phyloP scores from a whole-genome alignment of 202 grass and related monocot genomes.

The Panicum virgatum region DNA sequence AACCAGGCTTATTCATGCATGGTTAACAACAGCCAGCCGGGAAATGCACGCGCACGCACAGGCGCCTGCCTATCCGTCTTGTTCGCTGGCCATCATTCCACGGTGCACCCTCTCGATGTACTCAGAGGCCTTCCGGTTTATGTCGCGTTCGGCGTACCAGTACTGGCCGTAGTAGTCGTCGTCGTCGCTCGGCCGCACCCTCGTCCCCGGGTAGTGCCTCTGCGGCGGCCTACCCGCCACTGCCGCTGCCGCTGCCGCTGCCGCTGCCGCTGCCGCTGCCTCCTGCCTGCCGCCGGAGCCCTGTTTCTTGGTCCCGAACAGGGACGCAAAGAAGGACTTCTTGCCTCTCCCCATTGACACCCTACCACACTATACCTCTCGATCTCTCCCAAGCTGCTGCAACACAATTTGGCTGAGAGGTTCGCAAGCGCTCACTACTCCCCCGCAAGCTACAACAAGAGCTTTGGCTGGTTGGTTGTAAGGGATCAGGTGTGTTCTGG shows the following conservation, averaged over 20 bases:
- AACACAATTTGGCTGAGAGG: background rate
- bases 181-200: slow-evolving; percentile 64
- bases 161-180: slow-evolving; percentile 41
- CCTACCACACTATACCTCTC: background rate
- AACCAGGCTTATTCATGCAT: slow-evolving; percentile 1
- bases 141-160: slow-evolving; percentile 67
- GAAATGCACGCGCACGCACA: background rate
- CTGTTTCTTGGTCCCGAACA: slow-evolving; percentile 45
- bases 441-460: background rate
- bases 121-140: slow-evolving; percentile 52
- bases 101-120: slow-evolving; percentile 62
- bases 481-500: background rate
- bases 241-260: too few relatives aligned
- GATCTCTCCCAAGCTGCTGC: background rate
- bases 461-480: slow-evolving; percentile 31
- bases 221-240: background rate
- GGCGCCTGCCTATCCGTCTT: slow-evolving; percentile 20
- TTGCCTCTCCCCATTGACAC: slow-evolving; percentile 51
- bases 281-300: background rate
- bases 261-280: background rate
- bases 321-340: slow-evolving; percentile 45
- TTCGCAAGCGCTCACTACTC: background rate
- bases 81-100: slow-evolving; percentile 31
- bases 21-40: background rate
- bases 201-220: slow-evolving; percentile 28